Percentiles rank a stretch among this genome's conserved stretches.
Evolutionary conservation across 2,329 filamentous ascomycete species (phyloP).

Genomic region (Phaeosphaeriaceae sp.): DNA sequence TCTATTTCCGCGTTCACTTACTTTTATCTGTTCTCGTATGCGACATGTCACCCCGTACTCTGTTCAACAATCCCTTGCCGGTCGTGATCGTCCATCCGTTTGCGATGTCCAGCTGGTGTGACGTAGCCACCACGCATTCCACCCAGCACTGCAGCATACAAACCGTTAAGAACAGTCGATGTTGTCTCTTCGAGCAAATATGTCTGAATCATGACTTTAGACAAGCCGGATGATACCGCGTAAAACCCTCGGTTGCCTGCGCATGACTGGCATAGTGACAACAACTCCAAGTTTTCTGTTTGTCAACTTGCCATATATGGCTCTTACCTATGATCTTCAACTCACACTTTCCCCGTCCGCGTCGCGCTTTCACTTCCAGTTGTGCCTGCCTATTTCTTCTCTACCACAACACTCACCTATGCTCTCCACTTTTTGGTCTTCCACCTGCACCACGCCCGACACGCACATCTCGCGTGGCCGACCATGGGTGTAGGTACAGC

Average conservation of each 20-base stretch:
- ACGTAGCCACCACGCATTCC: neutral
- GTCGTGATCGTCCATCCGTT: neutral
- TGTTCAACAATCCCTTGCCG: no score
- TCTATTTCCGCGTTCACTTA: no score
- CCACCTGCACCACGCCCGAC: neutral
- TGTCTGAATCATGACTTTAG: neutral
- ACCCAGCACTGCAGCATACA: neutral
- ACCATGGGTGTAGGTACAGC: conserved; percentile 23
- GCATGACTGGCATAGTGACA: neutral
- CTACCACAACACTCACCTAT: neutral
- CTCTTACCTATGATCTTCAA: neutral
- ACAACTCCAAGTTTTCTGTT: neutral
- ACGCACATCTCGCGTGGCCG: conserved; percentile 2
- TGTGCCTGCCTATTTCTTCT: neutral
- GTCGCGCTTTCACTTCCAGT: conserved; percentile 5
- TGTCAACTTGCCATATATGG: neutral
- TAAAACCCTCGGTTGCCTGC: neutral
- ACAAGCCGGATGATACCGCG: neutral
- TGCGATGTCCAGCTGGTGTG: neutral
- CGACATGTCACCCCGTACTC: no score
- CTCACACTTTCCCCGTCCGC: neutral
- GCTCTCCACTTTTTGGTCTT: conserved; percentile 6
- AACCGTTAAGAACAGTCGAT: neutral
- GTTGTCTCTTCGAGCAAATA: neutral
- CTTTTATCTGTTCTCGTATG: no score